Conservation (phyloP, 176 grass and related monocot genomes). For the Triticum aestivum region DNA sequence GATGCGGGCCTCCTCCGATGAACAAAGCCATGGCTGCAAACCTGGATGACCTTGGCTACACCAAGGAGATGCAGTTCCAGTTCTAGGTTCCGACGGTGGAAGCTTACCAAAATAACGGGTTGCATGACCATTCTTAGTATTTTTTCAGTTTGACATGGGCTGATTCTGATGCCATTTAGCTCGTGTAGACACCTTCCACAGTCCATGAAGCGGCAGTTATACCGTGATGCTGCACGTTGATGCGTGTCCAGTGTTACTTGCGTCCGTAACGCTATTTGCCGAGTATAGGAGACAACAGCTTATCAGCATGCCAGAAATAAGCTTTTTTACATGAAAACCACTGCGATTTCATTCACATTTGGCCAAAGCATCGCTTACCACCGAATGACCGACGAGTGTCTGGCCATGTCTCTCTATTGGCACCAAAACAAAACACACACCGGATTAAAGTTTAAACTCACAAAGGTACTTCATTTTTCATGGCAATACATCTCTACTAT, state of each 20-base stretch:
- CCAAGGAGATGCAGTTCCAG: slow-evolving; percentile 98
- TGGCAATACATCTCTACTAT: no score
- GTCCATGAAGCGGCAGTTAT: not conserved
- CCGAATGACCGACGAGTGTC: no score
- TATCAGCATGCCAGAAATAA: no score
- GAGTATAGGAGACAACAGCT: not conserved
- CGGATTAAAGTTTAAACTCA: no score
- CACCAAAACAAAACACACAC: no score
- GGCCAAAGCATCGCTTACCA: no score
- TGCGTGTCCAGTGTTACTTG: not conserved
- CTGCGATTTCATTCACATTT: no score
- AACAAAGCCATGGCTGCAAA: slow-evolving; percentile 93
- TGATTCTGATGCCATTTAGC: not conserved
- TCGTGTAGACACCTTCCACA: not conserved
- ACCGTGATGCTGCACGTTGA: no score
- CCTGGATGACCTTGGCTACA: slow-evolving; percentile 78
- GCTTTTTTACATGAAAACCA: no score
- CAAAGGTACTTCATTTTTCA: no score
- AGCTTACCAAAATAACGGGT: slow-evolving; percentile 9
- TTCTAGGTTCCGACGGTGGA: slow-evolving; percentile 36
- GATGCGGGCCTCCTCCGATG: slow-evolving; percentile 96
- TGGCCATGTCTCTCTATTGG: no score
- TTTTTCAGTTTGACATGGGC: not conserved
- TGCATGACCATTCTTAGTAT: not conserved
- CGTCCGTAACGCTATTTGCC: not conserved